Evolutionary conservation across 495 filamentous ascomycete genomes (phyloP).

Genomic region (Immersiella caudata): DNA sequence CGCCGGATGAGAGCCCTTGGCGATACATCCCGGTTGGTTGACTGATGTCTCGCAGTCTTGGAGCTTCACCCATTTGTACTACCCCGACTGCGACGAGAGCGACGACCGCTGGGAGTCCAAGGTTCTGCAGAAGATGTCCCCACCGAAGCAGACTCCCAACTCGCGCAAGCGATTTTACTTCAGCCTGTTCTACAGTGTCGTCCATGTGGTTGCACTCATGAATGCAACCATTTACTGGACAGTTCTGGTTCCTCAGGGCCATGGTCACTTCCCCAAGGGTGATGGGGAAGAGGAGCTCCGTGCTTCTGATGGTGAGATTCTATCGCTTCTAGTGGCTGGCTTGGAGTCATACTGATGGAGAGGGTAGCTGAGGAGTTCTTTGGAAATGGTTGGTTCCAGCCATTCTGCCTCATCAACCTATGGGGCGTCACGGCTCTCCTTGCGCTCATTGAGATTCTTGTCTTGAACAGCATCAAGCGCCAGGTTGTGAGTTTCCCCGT

Average conservation of each 20-base stretch:
- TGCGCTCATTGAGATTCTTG: slow-evolving; percentile 49
- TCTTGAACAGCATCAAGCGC: slow-evolving; percentile 54
- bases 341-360: not conserved
- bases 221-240: slow-evolving; percentile 53
- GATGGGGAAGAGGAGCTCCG: not conserved
- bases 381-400: slow-evolving; percentile 39
- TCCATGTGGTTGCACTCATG: slow-evolving; percentile 48
- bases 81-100: slow-evolving; percentile 41
- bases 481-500: slow-evolving; percentile 41
- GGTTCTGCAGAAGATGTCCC: slow-evolving; percentile 42
- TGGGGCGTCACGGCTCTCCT: slow-evolving; percentile 46
- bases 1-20: not conserved
- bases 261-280: slow-evolving; percentile 33
- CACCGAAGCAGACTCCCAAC: slow-evolving; percentile 36
- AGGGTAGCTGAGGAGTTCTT: slow-evolving; percentile 31
- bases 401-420: slow-evolving; percentile 51
- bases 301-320: not conserved
- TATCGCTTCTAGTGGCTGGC: not conserved
- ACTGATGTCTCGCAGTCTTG: slow-evolving; percentile 36
- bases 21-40: not conserved
- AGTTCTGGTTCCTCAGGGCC: slow-evolving; percentile 42
- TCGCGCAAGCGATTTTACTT: slow-evolving; percentile 46
- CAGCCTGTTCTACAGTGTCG: slow-evolving; percentile 53
- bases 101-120: slow-evolving; percentile 28
- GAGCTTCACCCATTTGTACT: slow-evolving; percentile 54